phyloP scores from a whole-genome alignment of 1,284 basidiomycete species.

The Cystobasidium slooffiae region DNA sequence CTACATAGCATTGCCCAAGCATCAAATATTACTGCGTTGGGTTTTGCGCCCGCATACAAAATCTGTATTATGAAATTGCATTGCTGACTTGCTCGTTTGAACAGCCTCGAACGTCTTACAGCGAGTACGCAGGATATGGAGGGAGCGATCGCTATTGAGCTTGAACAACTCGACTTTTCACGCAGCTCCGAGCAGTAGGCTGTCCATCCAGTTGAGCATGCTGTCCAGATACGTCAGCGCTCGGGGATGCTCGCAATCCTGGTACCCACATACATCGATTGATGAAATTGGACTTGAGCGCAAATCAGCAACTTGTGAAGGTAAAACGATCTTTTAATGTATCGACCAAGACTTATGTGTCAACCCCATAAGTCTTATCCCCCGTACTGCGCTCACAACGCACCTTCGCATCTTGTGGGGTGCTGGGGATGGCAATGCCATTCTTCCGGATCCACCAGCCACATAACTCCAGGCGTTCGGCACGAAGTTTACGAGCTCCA shows the following conservation, averaged over 20 bases:
- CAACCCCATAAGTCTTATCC: no score
- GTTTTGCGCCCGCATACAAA: neutral
- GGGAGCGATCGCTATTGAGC: neutral
- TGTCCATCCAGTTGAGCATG: neutral
- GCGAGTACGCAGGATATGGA: no score
- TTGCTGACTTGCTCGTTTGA: no score
- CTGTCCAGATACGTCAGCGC: neutral
- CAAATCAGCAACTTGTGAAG: conserved; percentile 12
- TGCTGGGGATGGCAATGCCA: conserved; percentile 5
- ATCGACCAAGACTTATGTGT: neutral
- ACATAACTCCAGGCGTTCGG: neutral
- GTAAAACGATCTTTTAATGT: neutral
- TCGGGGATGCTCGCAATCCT: conserved; percentile 2
- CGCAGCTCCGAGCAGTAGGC: neutral
- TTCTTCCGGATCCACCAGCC: neutral
- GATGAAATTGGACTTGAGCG: conserved; percentile 9
- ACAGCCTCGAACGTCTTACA: no score
- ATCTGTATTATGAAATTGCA: no score
- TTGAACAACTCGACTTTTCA: neutral
- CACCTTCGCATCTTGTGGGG: conserved; percentile 1
- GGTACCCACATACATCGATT: conserved; percentile 13
- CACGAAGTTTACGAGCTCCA: neutral
- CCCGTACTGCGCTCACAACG: conserved; percentile 7
- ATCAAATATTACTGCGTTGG: neutral
- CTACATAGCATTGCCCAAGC: neutral